Evolutionary conservation across 1,284 basidiomycete genomes (phyloP).

Genomic region (Volvariella surrecta): DNA sequence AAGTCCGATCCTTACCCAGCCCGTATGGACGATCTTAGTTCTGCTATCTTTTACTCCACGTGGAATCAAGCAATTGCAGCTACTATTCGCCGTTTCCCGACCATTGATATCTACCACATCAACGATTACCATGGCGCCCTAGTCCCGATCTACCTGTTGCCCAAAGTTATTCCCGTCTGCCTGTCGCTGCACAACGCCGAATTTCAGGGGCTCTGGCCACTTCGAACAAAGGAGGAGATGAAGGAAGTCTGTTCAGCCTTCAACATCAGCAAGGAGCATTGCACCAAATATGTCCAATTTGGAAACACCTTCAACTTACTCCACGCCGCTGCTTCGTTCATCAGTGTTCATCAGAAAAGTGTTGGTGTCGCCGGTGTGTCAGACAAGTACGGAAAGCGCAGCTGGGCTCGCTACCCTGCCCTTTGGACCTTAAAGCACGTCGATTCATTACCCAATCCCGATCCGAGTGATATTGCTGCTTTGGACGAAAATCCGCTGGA

Average conservation of each 20-base stretch:
- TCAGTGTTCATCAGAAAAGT: conserved; percentile 87
- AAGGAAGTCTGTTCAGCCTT: conserved; percentile 95
- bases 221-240: conserved; percentile 94
- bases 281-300: conserved; percentile 93
- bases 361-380: conserved; percentile 92
- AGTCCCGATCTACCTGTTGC: conserved; percentile 82
- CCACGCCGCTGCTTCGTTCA: conserved; percentile 86
- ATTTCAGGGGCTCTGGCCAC: conserved; percentile 92
- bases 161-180: conserved; percentile 83
- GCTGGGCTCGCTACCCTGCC: conserved; percentile 91
- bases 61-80: conserved; percentile 95
- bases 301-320: conserved; percentile 94
- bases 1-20: conserved; percentile 91
- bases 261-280: conserved; percentile 91
- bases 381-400: conserved; percentile 92
- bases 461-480: conserved; percentile 88
- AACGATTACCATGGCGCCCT: conserved; percentile 92
- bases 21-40: conserved; percentile 92
- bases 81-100: conserved; percentile 75
- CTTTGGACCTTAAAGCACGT: conserved; percentile 93
- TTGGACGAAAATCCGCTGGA: conserved; percentile 72
- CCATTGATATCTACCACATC: conserved; percentile 84
- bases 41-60: conserved; percentile 93
- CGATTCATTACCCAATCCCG: conserved; percentile 88
- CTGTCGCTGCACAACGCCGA: conserved; percentile 94